Base-by-base conservation (phyloP, 1,139 yeast species). In the Geotrichum restrictum region DNA sequence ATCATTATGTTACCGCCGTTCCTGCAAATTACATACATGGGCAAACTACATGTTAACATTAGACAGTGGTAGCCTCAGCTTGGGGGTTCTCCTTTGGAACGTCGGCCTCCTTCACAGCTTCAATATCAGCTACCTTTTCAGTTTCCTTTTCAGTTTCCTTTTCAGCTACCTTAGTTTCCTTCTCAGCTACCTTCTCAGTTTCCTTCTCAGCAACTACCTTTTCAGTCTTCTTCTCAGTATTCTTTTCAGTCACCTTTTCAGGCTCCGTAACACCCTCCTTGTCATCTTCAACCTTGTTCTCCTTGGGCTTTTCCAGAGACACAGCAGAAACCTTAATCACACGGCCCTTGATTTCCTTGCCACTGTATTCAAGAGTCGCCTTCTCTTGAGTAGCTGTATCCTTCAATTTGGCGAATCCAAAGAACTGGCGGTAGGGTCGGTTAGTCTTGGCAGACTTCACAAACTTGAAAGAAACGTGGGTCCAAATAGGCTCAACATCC, bases 341-440 rank as follows among this genome's bases (percentile, higher is more conserved):
- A 18, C 80, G 69, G 47, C 57, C 59, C 50, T 67, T 71, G 10
- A 74, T 61, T 50, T 68, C 69, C 55, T 68, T 65, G 32, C 71
- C 74, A 33, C 71, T 60, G 57, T 78, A 69, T 31, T 67, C 70
- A 18, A 66, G 73, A 53, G 81, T 68, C 1, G 83, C 78, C 42
- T 71, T 69, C 42, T 67, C 60, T 53, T 81, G 75, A 16, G 69
- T 68, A 19, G 67, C 74, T 14, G 70, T 73, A 11, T 73, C 70
- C 32, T 75, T 73, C 53, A 83, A 70, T 24, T 76, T 77, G 41
- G 82, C 79, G 59, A 83, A 72, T 1, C 83, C 87, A 53, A 80
- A 77, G 44, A 37, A 39, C 13, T 31, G 31, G 16, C 33, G 39
- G 41, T 34, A 47, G 19, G 39, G 27, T 8, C 45, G 41, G 11